A percentile compares a stretch with the other conserved stretches of the same genome.
Evolutionary conservation across 176 grass and related monocot species (phyloP).

Genomic region (Avena eriantha): DNA sequence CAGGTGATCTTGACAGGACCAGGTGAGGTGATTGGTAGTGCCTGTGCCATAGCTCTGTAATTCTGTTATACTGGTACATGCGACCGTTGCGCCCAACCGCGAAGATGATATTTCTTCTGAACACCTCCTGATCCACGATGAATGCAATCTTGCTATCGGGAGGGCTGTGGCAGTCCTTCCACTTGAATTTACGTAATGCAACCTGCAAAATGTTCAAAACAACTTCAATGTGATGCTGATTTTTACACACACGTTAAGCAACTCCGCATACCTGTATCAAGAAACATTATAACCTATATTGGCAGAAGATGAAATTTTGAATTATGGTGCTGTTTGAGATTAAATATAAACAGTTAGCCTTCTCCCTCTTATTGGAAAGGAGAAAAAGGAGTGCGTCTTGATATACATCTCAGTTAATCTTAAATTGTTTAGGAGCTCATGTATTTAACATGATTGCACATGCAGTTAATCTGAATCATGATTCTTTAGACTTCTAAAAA

Average conservation of each 20-base stretch:
- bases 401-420: neutral
- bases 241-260: neutral
- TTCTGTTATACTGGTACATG: constrained; percentile 92
- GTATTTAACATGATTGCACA: neutral
- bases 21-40: constrained; percentile 96
- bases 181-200: constrained; percentile 77
- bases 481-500: constrained; percentile 19
- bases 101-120: constrained; percentile 83
- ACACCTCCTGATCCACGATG: constrained; percentile 88
- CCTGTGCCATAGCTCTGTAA: constrained; percentile 93
- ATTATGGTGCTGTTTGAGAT: neutral
- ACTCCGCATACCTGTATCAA: neutral
- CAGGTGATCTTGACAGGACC: constrained; percentile 72
- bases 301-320: neutral
- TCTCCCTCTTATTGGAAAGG: neutral
- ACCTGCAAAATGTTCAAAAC: constrained; percentile 53
- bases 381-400: neutral
- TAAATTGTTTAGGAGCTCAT: neutral
- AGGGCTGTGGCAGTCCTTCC: constrained; percentile 90
- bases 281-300: constrained; percentile 4
- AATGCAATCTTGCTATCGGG: constrained; percentile 84
- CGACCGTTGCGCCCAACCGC: constrained; percentile 67
- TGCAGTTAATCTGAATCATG: constrained; percentile 11
- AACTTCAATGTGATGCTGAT: neutral
- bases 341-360: neutral